Evolutionary conservation across 2,329 filamentous ascomycete genomes (phyloP).

Genomic region (Pseudogymnoascus verrucosus): DNA sequence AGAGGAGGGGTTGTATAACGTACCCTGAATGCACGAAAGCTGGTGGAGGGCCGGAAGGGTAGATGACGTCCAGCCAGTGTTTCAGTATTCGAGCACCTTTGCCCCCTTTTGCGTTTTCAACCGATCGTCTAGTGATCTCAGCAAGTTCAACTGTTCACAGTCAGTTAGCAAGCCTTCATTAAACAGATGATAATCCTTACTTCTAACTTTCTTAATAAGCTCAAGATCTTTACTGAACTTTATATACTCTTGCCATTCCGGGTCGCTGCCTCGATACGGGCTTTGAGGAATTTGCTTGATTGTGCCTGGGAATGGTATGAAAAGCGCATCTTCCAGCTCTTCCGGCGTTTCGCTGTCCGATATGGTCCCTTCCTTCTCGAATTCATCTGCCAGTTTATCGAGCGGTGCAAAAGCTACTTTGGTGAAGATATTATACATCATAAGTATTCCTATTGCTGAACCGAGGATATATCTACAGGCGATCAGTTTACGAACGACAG

Average conservation of each 20-base stretch:
- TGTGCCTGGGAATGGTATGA: slow-evolving; percentile 56
- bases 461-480: slow-evolving; percentile 22
- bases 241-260: slow-evolving; percentile 56
- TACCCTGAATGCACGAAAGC: slow-evolving; percentile 54
- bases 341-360: slow-evolving; percentile 37
- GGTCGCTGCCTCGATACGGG: slow-evolving; percentile 49
- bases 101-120: slow-evolving; percentile 26
- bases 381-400: slow-evolving; percentile 31
- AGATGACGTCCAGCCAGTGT: slow-evolving; percentile 54
- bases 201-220: slow-evolving; percentile 30
- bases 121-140: slow-evolving; percentile 34
- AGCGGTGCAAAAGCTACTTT: slow-evolving; percentile 40
- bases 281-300: slow-evolving; percentile 39
- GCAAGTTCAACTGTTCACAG: slow-evolving; percentile 37
- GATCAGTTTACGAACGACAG: background rate
- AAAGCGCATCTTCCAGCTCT: slow-evolving; percentile 38
- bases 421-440: slow-evolving; percentile 37
- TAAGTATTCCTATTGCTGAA: slow-evolving; percentile 28
- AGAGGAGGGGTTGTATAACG: slow-evolving; percentile 17
- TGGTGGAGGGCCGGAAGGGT: slow-evolving; percentile 50
- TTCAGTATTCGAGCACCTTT: background rate
- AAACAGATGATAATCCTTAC: slow-evolving; percentile 10
- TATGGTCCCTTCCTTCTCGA: slow-evolving; percentile 28
- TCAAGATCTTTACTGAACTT: slow-evolving; percentile 47
- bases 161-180: slow-evolving; percentile 15